Percentiles rank a stretch among this genome's conserved stretches.
phyloP scores from a whole-genome alignment of 2,329 filamentous ascomycete genomes.

The Fusarium dimerum region DNA sequence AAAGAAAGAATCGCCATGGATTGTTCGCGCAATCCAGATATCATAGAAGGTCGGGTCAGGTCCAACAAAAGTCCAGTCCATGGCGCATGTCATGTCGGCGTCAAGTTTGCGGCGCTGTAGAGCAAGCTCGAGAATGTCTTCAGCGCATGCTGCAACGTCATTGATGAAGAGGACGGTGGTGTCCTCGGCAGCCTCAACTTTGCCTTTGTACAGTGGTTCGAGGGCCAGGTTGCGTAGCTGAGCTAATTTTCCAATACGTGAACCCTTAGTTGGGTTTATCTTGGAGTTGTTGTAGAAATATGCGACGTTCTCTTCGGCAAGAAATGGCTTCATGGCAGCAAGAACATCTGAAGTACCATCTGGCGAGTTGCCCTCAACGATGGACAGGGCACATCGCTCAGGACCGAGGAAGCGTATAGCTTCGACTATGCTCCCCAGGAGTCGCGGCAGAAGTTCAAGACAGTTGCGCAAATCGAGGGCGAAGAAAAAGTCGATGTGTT shows the following conservation, averaged over 20 bases:
- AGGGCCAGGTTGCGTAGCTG: conserved; percentile 55
- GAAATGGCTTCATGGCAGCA: conserved; percentile 36
- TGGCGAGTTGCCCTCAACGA: conserved; percentile 56
- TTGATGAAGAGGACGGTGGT: conserved; percentile 55
- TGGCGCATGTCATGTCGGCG: conserved; percentile 58
- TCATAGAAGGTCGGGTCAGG: conserved; percentile 55
- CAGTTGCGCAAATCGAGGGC: conserved; percentile 53
- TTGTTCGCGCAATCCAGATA: conserved; percentile 54
- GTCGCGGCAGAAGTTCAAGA: conserved; percentile 46
- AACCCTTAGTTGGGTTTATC: conserved; percentile 43
- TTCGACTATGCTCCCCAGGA: conserved; percentile 54
- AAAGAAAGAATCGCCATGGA: conserved; percentile 58
- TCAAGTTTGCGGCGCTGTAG: conserved; percentile 47
- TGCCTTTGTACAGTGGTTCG: conserved; percentile 41
- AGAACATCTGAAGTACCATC: conserved; percentile 57
- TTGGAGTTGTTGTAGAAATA: conserved; percentile 47
- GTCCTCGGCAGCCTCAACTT: conserved; percentile 30
- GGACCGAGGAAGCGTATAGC: conserved; percentile 51
- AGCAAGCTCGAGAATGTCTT: conserved; percentile 59
- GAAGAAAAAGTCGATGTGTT: conserved; percentile 46
- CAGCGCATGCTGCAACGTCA: conserved; percentile 52
- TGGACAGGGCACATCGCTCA: conserved; percentile 51
- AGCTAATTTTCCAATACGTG: conserved; percentile 50
- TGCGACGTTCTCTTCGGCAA: conserved; percentile 39
- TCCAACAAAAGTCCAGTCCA: conserved; percentile 57